These are phyloP conservation scores for Geotrichum phurueaensis DNA, from an alignment of 1,139 yeast genomes.

Conservation along the genomic window DNA sequence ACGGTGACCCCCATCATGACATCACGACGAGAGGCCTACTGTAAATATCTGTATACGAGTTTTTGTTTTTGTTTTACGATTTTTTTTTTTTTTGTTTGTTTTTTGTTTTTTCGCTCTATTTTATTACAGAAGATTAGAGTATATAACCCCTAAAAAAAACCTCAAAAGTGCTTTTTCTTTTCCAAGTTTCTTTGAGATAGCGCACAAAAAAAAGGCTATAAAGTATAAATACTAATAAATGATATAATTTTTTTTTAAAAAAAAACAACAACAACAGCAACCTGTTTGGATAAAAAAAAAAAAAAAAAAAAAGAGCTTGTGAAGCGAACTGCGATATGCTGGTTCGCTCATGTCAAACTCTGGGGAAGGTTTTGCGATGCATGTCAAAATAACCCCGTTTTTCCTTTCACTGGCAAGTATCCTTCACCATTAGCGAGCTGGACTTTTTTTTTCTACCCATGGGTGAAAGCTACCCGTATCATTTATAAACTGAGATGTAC, in stretches of 20 bases:
- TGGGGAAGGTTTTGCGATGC: too few species aligned
- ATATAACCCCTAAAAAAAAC: neutral
- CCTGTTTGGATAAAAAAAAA: too few species aligned
- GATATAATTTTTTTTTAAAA: too few species aligned
- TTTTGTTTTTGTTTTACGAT: neutral
- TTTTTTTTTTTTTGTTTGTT: neutral
- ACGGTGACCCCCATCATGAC: neutral
- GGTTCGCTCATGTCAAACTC: too few species aligned
- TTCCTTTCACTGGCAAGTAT: too few species aligned
- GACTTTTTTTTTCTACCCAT: neutral
- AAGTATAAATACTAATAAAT: neutral
- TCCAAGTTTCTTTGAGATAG: neutral
- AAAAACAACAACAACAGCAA: too few species aligned
- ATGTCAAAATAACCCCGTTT: too few species aligned
- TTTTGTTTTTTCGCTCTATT: neutral
- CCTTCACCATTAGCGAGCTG: too few species aligned
- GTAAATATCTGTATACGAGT: neutral
- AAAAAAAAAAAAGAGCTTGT: too few species aligned
- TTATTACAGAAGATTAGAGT: neutral
- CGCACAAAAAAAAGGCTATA: neutral
- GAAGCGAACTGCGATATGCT: too few species aligned
- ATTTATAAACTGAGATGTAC: neutral
- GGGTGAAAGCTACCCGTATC: neutral
- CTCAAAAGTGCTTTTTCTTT: neutral
- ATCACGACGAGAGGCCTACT: neutral